Conservation (phyloP, 306 rosid genomes). For the Medicago truncatula region DNA sequence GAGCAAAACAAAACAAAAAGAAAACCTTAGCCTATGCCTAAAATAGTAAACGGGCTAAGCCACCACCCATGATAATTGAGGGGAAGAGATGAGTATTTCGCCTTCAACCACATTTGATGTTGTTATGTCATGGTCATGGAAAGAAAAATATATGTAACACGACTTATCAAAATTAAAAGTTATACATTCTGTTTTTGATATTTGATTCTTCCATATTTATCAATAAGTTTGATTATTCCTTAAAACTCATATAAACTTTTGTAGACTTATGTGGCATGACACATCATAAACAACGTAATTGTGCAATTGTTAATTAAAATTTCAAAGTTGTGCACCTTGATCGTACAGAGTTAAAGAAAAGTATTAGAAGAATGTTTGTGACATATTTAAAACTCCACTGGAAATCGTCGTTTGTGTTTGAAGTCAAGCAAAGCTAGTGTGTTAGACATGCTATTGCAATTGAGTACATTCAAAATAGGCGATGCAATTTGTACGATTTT, state of each 20-base stretch:
- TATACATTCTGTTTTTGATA: not conserved
- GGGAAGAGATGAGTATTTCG: too few species aligned
- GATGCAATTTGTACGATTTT: not conserved
- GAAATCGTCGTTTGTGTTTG: not conserved
- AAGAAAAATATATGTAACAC: not conserved
- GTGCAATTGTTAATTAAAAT: not conserved
- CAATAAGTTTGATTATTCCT: not conserved
- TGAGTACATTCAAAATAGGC: not conserved
- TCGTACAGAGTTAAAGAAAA: not conserved
- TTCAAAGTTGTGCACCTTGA: not conserved
- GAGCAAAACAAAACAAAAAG: too few species aligned
- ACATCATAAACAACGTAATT: not conserved
- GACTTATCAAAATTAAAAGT: not conserved
- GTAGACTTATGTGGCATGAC: not conserved
- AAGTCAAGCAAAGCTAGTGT: not conserved
- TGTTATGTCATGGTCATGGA: not conserved
- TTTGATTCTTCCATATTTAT: not conserved
- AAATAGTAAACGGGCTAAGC: too few species aligned
- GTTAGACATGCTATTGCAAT: not conserved
- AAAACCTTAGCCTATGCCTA: too few species aligned
- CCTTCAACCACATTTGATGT: too few species aligned
- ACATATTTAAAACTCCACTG: not conserved
- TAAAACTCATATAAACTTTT: not conserved
- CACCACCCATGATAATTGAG: too few species aligned
- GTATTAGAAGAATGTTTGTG: not conserved